Percentiles rank a stretch among this genome's conserved stretches.
These are phyloP conservation scores for Leptoxyphium fumago DNA, from an alignment of 2,329 filamentous ascomycete genomes.

Conservation along the genomic window DNA sequence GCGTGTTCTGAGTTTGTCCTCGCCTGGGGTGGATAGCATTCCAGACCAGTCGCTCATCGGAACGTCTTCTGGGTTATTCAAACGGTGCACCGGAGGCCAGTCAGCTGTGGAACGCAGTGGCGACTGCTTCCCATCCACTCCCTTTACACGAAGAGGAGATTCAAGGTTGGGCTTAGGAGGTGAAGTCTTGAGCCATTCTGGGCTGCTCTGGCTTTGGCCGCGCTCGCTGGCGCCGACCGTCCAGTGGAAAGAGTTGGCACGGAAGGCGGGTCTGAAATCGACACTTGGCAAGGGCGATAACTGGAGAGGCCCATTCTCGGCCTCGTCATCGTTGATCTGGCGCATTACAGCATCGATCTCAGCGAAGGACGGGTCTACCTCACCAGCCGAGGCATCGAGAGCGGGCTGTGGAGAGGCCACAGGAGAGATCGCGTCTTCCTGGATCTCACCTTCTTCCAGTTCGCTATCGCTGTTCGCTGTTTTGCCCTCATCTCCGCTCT, in stretches of 20 bases:
- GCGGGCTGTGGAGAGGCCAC: neutral
- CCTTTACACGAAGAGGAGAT: constrained; percentile 11
- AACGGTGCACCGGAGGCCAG: constrained; percentile 37
- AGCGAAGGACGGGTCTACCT: constrained; percentile 44
- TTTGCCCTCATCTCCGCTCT: neutral
- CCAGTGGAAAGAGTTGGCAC: neutral
- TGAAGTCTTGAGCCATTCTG: constrained; percentile 28
- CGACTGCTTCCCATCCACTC: neutral
- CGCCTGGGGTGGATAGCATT: constrained; percentile 66
- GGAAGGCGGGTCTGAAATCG: neutral
- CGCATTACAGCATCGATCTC: constrained; percentile 91
- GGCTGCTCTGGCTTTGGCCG: constrained; percentile 48
- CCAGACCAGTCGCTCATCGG: constrained; percentile 87
- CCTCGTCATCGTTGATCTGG: constrained; percentile 57
- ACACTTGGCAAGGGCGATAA: constrained; percentile 22
- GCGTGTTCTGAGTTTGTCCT: constrained; percentile 66
- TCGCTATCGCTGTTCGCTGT: constrained; percentile 10
- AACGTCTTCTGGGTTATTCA: constrained; percentile 48
- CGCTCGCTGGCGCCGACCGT: constrained; percentile 47
- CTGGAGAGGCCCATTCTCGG: constrained; percentile 39
- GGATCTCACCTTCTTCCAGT: constrained; percentile 20
- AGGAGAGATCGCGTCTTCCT: constrained; percentile 10
- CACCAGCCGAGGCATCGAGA: neutral
- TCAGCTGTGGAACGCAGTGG: constrained; percentile 9
- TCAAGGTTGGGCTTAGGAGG: constrained; percentile 14